Conservation (phyloP, 495 filamentous ascomycete genomes). For the Neurospora sp. region DNA sequence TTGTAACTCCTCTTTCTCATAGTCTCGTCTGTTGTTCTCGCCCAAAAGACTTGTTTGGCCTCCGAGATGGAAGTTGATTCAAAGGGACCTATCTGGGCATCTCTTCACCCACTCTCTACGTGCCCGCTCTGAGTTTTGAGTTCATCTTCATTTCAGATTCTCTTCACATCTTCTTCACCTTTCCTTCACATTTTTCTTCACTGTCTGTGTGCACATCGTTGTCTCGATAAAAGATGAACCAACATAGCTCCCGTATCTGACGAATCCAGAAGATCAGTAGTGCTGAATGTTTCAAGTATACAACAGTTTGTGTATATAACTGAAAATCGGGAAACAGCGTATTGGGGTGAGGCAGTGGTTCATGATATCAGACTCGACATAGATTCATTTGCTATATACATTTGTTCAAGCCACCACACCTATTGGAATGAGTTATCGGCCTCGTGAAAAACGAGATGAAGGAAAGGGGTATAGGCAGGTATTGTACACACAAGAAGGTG, state of each 20-base stretch:
- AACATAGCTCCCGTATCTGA: neutral
- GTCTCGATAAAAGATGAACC: neutral
- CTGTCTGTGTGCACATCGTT: neutral
- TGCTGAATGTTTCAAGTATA: too few relatives aligned
- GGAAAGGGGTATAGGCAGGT: neutral
- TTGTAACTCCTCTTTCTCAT: neutral
- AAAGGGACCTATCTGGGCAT: neutral
- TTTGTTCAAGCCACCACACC: neutral
- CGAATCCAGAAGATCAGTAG: too few relatives aligned
- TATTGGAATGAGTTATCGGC: neutral
- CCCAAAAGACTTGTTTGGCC: neutral
- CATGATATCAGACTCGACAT: neutral
- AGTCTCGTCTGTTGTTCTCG: neutral
- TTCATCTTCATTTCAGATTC: neutral
- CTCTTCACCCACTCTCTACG: neutral
- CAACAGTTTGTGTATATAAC: too few relatives aligned
- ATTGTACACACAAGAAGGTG: neutral
- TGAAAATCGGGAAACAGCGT: too few relatives aligned
- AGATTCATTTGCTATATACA: neutral
- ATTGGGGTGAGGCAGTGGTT: too few relatives aligned
- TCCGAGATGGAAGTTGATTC: neutral
- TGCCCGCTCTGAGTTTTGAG: neutral
- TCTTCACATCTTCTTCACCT: neutral
- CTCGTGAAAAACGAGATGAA: neutral
- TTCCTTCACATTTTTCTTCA: neutral